Base-by-base conservation (phyloP, 306 rosid genomes). In the Castanea crenata region DNA sequence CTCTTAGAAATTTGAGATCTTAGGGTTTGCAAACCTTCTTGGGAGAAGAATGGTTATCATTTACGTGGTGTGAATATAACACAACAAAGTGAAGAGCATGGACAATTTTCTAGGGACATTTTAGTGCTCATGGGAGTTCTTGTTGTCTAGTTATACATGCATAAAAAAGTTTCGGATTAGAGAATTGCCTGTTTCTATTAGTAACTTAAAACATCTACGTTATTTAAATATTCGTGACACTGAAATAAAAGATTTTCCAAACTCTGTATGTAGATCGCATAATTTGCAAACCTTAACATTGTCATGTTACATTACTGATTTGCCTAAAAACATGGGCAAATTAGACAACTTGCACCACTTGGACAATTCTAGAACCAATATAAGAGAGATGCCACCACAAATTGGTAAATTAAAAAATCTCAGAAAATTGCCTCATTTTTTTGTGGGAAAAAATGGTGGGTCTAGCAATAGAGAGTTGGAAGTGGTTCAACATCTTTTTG, bases 251-350 rank as follows among this genome's bases (percentile, higher is more conserved):
- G 10, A 1, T 2, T 12, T 87, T 1, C 87, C 88, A 3, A 25
- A 76, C 52, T 79, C 83, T 15, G 21, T 78, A 3, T 1, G 87
- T 31, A 9, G 10, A 11, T 67, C 85, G 18, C 71, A 61, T 35
- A 83, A 83, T 58, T 74, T 89, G 21, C 87, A 90, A 70, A 81
- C 84, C 1, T 18, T 87, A 14, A 18, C 58, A 23, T 64, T 89
- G 46, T 52, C 38, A 2, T 3, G 14, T 16, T 89, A 90, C 67
- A 5, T 80, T 44, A 32, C 5, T 11, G 41, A 16, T 21, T 69
- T 77, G 34, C 87, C 82, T 0, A 4, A 14, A 15, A 61, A 77
- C 41, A 55, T 61, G 80, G 58, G 44, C 15, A 84, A 31, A 38
- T 80, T 84, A 5, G 25, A 68, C 15, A 80, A 80, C 55, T 15